A percentile compares a stretch with the other conserved stretches of the same genome.
These are phyloP conservation scores for Sergeia podlipaevii DNA, from an alignment of 208 protist genomes.

Conservation along the genomic window DNA sequence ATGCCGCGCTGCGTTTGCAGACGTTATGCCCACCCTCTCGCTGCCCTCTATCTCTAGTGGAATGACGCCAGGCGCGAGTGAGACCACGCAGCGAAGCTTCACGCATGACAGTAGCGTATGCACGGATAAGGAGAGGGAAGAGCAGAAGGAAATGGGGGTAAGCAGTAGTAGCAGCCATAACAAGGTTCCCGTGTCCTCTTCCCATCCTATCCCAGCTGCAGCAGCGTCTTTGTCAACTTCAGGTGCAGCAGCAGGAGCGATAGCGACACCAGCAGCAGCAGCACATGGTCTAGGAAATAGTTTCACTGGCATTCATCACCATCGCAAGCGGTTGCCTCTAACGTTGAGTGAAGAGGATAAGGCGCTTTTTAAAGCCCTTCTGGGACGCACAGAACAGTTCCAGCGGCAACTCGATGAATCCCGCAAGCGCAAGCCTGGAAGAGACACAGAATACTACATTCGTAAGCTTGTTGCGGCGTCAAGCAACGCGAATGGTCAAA, in stretches of 20 bases:
- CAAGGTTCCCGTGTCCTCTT: too few relatives aligned
- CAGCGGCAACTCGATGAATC: constrained; percentile 48
- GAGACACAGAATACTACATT: constrained; percentile 56
- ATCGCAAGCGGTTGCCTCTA: not conserved
- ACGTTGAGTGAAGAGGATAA: constrained; percentile 38
- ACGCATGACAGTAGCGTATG: too few relatives aligned
- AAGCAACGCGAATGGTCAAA: not conserved
- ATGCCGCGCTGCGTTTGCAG: constrained; percentile 35
- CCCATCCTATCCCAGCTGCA: too few relatives aligned
- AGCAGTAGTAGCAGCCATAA: too few relatives aligned
- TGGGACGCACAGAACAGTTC: constrained; percentile 48
- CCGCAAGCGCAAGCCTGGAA: constrained; percentile 14
- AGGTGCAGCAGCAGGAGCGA: too few relatives aligned
- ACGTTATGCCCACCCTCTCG: too few relatives aligned
- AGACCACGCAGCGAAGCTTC: not conserved
- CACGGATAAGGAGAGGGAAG: too few relatives aligned
- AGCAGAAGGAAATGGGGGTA: too few relatives aligned
- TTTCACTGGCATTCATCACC: not conserved
- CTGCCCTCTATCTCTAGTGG: not conserved
- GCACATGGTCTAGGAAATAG: not conserved
- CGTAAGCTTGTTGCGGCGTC: constrained; percentile 22
- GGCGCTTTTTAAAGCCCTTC: constrained; percentile 40
- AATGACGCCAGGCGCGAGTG: not conserved
- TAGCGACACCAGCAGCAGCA: not conserved
- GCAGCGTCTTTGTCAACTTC: too few relatives aligned